These are phyloP conservation scores for Centella asiatica DNA, from an alignment of 129 eudicot genomes.

Conservation along the genomic window DNA sequence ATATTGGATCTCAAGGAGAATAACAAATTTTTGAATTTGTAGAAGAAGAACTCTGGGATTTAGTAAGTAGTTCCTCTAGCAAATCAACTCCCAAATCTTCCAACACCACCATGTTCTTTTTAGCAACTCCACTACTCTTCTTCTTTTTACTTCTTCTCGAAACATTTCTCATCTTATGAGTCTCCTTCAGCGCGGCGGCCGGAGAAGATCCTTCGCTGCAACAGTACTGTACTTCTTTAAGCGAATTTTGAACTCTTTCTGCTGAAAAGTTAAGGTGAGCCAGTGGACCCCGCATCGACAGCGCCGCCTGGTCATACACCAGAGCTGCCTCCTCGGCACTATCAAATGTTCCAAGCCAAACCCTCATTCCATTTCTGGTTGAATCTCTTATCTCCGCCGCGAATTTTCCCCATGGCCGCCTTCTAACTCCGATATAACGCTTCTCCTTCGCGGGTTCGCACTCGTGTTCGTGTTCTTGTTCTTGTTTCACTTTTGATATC, in stretches of 20 bases:
- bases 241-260: conserved; percentile 13
- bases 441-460: conserved; percentile 16
- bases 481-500: conserved; percentile 6
- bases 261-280: conserved; percentile 42
- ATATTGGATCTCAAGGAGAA: no score
- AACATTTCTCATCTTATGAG: not conserved
- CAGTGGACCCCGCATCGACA: conserved; percentile 27
- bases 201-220: conserved; percentile 8
- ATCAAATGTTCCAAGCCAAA: conserved; percentile 49
- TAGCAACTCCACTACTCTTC: no score
- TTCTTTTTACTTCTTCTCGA: not conserved
- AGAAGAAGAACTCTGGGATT: not conserved
- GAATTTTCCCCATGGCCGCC: conserved; percentile 88
- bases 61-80: not conserved
- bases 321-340: conserved; percentile 36
- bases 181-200: conserved; percentile 2
- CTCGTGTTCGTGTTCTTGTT: not conserved
- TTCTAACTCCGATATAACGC: conserved; percentile 59
- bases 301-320: conserved; percentile 47
- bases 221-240: not conserved
- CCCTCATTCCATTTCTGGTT: conserved; percentile 33
- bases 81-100: conserved; percentile 3
- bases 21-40: not conserved
- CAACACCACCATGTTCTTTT: not conserved
- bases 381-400: conserved; percentile 75